Evolutionary conservation across 352 stramenopile genomes (phyloP), one percentile per base, ranked within the genome.

Genomic region (Globisporangium barbulae): DNA sequence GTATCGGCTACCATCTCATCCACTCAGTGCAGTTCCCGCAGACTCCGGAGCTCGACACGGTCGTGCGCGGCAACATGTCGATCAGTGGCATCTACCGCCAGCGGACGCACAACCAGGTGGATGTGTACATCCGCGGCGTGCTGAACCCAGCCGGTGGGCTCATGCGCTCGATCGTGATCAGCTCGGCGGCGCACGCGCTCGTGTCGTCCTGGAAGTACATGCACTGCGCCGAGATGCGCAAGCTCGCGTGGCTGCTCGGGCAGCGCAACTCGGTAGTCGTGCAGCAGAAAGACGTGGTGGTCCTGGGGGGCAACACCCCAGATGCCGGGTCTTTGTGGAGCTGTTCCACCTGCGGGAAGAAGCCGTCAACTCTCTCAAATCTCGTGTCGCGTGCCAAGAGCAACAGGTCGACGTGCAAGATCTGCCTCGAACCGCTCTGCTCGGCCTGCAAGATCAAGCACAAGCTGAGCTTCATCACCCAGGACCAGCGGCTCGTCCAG

Each of bases 11-110:
- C 64, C 76, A 88, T 39, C 53, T 91, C 7, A 61, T 81, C 21
- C 83, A 91, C 64, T 91, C 83, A 30, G 72, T 91, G 10, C 74
- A 89, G 31, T 78, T 90, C 21, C 47, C 67, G 37, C 69, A 85
- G 53, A 81, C 81, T 5, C 74, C 71, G 35, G 41, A 61, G 19
- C 67, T 83, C 21, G 42, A 41, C 6, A 63, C 67, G 13, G 75
- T 81, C 28, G 59, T 69, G 19, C 79, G 82, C 12, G 78, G 71
- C 0, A 79, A 80, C 55, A 73, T 89, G 54, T 89, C 79, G 25
- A 65, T 72, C 2, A 89, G 78, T 54, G 79, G 63, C 3, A 59
- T 91, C n/a, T 88, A 80, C 50, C 78, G 78, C 5, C 73, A 89
- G 53, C 67, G 62, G 35, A 68, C 63, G 3, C 59, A 71, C 22